These are phyloP conservation scores for Jackrogersella minutella DNA, from an alignment of 495 filamentous ascomycete genomes.

Conservation along the genomic window DNA sequence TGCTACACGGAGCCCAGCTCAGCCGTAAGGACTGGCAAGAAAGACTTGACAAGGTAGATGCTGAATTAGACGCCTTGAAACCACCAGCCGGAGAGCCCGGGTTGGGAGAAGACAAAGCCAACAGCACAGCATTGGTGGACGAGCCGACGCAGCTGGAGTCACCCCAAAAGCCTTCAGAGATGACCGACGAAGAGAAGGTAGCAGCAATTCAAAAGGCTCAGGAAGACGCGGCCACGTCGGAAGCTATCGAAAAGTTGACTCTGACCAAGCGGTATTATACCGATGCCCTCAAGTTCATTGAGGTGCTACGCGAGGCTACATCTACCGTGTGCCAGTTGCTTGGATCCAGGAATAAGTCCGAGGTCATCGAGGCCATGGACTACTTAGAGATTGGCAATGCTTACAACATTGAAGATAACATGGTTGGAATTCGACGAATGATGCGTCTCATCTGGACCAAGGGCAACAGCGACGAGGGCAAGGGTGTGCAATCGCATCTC, in stretches of 20 bases:
- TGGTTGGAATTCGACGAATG: conserved; percentile 91
- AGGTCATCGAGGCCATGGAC: conserved; percentile 99
- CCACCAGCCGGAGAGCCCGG: conserved; percentile 81
- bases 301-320: conserved; percentile 86
- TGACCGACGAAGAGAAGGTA: conserved; percentile 64
- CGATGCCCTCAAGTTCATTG: conserved; percentile 93
- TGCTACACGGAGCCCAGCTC: conserved; percentile 88
- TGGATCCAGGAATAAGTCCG: conserved; percentile 93
- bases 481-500: conserved; percentile 94
- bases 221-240: conserved; percentile 72
- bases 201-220: conserved; percentile 72
- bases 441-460: conserved; percentile 98
- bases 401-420: conserved; percentile 92
- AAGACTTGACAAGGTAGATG: conserved; percentile 79
- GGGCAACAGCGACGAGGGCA: conserved; percentile 98
- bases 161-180: conserved; percentile 61
- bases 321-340: conserved; percentile 82
- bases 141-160: conserved; percentile 85
- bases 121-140: conserved; percentile 75
- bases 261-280: conserved; percentile 88
- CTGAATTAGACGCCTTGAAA: conserved; percentile 80
- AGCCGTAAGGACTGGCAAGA: conserved; percentile 83
- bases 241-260: conserved; percentile 83
- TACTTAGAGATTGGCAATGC: conserved; percentile 94
- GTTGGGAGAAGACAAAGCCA: conserved; percentile 66